phyloP scores from a whole-genome alignment of 78 protist species.

The Creolimax fragrantissima region DNA sequence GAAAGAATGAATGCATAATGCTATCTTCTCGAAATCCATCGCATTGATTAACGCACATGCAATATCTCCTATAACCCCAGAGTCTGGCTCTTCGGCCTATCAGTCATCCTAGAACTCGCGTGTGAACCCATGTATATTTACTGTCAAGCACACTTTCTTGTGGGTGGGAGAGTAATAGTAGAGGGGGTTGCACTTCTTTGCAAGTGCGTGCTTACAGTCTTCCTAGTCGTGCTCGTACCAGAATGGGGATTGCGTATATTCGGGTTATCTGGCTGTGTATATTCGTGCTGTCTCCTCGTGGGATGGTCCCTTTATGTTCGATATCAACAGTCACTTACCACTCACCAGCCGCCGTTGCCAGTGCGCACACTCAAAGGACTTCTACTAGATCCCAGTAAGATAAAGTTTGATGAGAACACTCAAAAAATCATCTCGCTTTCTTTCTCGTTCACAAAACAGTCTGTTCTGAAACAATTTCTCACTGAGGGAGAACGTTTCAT shows the following conservation, averaged over 20 bases:
- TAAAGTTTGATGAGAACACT: not conserved
- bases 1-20: not conserved
- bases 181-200: not conserved
- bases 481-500: not conserved
- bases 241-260: not conserved
- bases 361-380: not conserved
- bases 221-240: not conserved
- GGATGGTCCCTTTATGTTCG: not conserved
- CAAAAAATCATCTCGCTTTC: not conserved
- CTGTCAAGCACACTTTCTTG: not conserved
- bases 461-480: not conserved
- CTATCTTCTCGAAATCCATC: not conserved
- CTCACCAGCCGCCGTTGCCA: not conserved
- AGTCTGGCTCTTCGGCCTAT: not conserved
- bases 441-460: not conserved
- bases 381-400: not conserved
- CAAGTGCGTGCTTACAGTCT: not conserved
- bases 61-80: not conserved
- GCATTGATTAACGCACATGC: not conserved
- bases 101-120: not conserved
- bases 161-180: not conserved
- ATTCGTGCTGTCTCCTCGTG: not conserved
- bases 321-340: not conserved
- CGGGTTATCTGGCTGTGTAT: not conserved
- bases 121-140: not conserved